Evolutionary conservation across 306 rosid genomes (phyloP).

Genomic region (Cotoneaster glaucophyllus): DNA sequence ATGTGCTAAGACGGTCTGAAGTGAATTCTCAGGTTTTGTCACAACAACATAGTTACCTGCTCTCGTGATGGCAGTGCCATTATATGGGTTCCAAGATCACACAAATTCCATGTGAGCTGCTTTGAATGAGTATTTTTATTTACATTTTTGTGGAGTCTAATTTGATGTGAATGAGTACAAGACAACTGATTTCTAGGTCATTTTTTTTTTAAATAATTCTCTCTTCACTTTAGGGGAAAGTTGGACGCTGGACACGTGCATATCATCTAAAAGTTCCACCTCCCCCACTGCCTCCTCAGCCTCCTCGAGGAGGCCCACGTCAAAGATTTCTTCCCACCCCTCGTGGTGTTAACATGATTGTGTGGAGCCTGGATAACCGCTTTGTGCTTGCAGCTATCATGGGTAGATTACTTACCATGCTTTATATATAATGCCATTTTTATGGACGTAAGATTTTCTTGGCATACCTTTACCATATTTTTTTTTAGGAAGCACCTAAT

Average conservation of each 20-base stretch:
- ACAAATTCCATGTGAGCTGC: constrained; percentile 76
- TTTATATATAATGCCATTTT: neutral
- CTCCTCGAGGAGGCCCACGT: constrained; percentile 88
- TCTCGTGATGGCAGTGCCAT: constrained; percentile 98
- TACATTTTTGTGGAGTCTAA: neutral
- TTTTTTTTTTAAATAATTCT: neutral
- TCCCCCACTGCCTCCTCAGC: constrained; percentile 89
- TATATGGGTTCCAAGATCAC: constrained; percentile 90
- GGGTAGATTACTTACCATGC: constrained; percentile 43
- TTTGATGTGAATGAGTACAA: neutral
- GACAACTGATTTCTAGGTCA: neutral
- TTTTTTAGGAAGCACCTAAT: neutral
- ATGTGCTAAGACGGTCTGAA: constrained; percentile 18
- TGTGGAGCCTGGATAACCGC: constrained; percentile 94
- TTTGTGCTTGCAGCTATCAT: constrained; percentile 93
- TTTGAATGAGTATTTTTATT: constrained; percentile 2
- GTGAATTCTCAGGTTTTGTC: constrained; percentile 62
- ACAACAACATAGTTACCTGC: constrained; percentile 89
- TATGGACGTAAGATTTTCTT: neutral
- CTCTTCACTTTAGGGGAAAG: constrained; percentile 57
- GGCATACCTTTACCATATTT: neutral
- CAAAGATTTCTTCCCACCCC: constrained; percentile 84
- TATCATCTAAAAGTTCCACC: constrained; percentile 93
- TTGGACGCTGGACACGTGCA: constrained; percentile 83
- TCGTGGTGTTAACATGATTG: constrained; percentile 90